Base-by-base conservation (phyloP, 2,329 filamentous ascomycete genomes). In the Mollisiaceae sp. region DNA sequence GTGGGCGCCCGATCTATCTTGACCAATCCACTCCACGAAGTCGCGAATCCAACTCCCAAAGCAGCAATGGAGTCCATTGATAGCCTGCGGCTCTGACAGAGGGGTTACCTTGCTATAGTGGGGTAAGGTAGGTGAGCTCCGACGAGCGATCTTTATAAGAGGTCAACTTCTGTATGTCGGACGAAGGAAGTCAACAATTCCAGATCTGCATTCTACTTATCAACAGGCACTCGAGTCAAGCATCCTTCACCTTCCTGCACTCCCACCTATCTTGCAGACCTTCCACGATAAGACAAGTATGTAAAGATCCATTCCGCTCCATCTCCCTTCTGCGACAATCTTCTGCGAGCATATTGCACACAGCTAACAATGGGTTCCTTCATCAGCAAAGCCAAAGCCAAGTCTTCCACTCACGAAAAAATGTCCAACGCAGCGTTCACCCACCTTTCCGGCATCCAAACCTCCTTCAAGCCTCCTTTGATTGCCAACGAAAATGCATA, bases 401-500 rank as follows among this genome's bases (percentile, higher is more conserved):
- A 55, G 20, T 64, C 65, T 38, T 20, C 67, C 50, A 41, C 50
- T 55, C 15, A 59, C 27, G 27, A 62, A n/a, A 57, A 63, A 59
- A 75, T 70, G 58, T 62, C 73, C 47, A 63, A 70, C 9, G 52
- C 60, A 27, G 65, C 70, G 57, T 75, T 76, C 71, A 71, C 64
- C 12, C 82, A 88, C 77, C 83, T 82, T 74, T 73, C 79, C 59
- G 79, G 82, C 68, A 84, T 84, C 0, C 85, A 88, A 75, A 82
- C 79, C 8, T 79, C 77, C 47, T 88, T 84, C 78, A 85, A 87
- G 72, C 85, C 84, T 2, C 86, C 86, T 12, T 80, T 88, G 62
- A 87, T 89, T 70, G 86, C 85, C 57, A 87, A 88, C 74, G 84
- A 88, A 65, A 89, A 89, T 71, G 86, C 86, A 20, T 89, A 80